Evolutionary conservation across 805 yeast species (phyloP).

Genomic region (Candida boidinii): DNA sequence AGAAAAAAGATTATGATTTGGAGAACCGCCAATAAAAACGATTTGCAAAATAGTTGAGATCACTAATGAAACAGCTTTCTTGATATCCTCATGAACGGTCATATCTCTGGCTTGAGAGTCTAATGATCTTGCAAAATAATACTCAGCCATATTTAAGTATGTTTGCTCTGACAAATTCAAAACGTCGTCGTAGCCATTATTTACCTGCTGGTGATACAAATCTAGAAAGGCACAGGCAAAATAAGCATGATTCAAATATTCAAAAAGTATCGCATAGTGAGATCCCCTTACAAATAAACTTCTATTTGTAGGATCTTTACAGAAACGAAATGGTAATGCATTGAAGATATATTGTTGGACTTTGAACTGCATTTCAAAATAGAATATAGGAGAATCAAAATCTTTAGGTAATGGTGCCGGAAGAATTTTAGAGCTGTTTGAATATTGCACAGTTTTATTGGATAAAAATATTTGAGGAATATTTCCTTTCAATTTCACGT

Average conservation of each 20-base stretch:
- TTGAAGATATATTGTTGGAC: conserved; percentile 9
- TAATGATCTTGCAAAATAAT: conserved; percentile 15
- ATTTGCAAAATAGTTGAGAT: conserved; percentile 13
- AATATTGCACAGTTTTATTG: too few relatives aligned
- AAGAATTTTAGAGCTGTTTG: conserved; percentile 8
- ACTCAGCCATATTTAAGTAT: conserved; percentile 13
- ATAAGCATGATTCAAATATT: conserved; percentile 13
- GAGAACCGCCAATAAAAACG: conserved; percentile 12
- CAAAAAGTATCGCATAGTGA: conserved; percentile 8
- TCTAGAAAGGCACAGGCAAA: conserved; percentile 13
- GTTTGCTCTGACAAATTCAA: conserved; percentile 9
- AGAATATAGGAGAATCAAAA: conserved; percentile 11
- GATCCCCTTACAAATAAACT: conserved; percentile 6
- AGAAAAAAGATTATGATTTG: conserved; percentile 11
- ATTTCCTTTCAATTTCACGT: too few relatives aligned
- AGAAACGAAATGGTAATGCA: conserved; percentile 11
- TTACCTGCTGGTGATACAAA: conserved; percentile 13
- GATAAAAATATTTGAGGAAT: conserved; percentile 12
- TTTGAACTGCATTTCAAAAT: conserved; percentile 9
- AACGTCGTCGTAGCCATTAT: conserved; percentile 13
- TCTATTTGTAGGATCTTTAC: conserved; percentile 9
- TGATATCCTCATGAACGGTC: conserved; percentile 7
- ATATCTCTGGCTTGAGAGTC: conserved; percentile 11
- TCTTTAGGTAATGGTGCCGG: conserved; percentile 8
- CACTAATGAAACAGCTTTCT: conserved; percentile 11